Conservation (phyloP, 2,329 filamentous ascomycete genomes). For the Hypomyces rosellus region DNA sequence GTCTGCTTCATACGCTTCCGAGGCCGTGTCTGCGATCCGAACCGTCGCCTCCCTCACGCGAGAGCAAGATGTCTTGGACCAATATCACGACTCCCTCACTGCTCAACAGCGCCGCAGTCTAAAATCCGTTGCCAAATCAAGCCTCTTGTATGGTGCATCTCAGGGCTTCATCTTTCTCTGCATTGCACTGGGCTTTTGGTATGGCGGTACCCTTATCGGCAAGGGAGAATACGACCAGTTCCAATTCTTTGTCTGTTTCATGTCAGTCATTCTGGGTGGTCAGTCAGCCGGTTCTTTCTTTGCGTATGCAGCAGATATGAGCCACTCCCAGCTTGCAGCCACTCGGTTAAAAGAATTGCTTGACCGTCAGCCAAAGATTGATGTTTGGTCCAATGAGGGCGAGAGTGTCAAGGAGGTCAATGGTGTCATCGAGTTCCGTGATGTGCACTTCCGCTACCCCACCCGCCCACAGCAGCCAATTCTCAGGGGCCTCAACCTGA, state of each 20-base stretch:
- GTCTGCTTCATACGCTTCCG: conserved; percentile 81
- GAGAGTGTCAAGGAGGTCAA: conserved; percentile 56
- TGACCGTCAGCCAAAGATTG: conserved; percentile 73
- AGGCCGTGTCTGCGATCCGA: conserved; percentile 86
- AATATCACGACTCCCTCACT: conserved; percentile 63
- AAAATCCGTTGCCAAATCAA: conserved; percentile 68
- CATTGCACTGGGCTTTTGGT: conserved; percentile 88
- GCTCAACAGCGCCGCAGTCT: conserved; percentile 62
- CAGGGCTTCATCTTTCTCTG: conserved; percentile 80
- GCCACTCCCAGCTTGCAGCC: conserved; percentile 82
- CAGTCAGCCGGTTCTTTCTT: conserved; percentile 88
- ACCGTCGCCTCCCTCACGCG: conserved; percentile 87
- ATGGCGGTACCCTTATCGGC: conserved; percentile 71
- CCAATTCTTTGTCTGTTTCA: conserved; percentile 89
- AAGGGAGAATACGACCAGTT: conserved; percentile 66
- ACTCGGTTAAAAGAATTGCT: conserved; percentile 77
- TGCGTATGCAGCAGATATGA: conserved; percentile 85
- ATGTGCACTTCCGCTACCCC: conserved; percentile 92
- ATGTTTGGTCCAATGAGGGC: conserved; percentile 70
- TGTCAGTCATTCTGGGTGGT: conserved; percentile 79
- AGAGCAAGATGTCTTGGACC: conserved; percentile 68
- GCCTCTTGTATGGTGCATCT: conserved; percentile 71
- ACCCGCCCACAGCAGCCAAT: conserved; percentile 85
- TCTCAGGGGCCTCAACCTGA: conserved; percentile 72
- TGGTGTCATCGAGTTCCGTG: conserved; percentile 78